A percentile compares a stretch with the other conserved stretches of the same genome.
Conservation (phyloP, 345 rosid genomes). For the Firmiana major region DNA sequence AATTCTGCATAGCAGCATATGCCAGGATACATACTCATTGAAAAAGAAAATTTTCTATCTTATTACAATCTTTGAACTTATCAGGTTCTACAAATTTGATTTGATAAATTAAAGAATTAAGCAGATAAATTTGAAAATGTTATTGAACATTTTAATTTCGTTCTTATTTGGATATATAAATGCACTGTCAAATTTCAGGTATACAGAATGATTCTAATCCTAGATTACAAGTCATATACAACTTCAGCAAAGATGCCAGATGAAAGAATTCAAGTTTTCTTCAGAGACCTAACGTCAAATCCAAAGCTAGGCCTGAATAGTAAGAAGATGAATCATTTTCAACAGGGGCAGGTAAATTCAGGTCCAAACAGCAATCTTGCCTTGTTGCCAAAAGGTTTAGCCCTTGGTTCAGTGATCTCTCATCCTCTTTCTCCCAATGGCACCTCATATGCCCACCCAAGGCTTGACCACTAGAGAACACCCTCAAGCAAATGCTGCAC, state of each 20-base stretch:
- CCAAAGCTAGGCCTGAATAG: constrained; percentile 46
- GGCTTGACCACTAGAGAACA: constrained; percentile 69
- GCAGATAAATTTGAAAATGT: too few species aligned
- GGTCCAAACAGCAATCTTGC: constrained; percentile 42
- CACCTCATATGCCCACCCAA: constrained; percentile 78
- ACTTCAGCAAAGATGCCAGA: not conserved
- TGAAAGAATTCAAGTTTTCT: not conserved
- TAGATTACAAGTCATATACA: constrained; percentile 21
- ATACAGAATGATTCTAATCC: constrained; percentile 12
- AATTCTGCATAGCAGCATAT: too few species aligned
- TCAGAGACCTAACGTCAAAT: constrained; percentile 73
- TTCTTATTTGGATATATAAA: not conserved
- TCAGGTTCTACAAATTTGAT: too few species aligned
- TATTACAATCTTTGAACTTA: not conserved
- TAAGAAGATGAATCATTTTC: constrained; percentile 40
- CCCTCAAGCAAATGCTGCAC: constrained; percentile 59
- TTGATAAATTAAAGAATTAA: too few species aligned
- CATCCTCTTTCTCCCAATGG: constrained; percentile 65
- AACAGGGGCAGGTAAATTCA: constrained; percentile 59
- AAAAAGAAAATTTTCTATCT: too few species aligned
- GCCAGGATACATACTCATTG: too few species aligned
- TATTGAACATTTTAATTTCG: too few species aligned
- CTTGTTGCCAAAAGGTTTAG: constrained; percentile 6
- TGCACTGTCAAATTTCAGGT: constrained; percentile 1
- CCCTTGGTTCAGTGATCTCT: constrained; percentile 20